These are phyloP conservation scores for Amanita molliuscula DNA, from an alignment of 768 basidiomycete species.

Conservation along the genomic window DNA sequence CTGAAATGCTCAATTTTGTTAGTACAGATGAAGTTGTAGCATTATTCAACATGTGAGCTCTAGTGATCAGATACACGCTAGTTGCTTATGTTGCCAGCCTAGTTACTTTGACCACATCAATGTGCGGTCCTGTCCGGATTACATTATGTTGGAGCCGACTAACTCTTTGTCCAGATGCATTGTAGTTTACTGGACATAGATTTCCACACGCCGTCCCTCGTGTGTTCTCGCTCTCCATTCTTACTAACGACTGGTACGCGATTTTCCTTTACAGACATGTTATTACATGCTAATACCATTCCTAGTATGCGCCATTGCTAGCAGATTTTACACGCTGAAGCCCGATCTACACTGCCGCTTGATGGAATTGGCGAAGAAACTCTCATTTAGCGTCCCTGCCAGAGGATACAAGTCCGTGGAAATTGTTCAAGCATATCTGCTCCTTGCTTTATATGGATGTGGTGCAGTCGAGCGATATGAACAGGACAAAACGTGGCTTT, in stretches of 20 bases:
- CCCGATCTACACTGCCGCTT: constrained; percentile 76
- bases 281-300: constrained; percentile 4
- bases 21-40: constrained; percentile 83
- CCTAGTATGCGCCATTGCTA: constrained; percentile 89
- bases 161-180: constrained; percentile 43
- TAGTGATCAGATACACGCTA: constrained; percentile 6
- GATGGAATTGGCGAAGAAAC: constrained; percentile 73
- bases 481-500: constrained; percentile 89
- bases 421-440: constrained; percentile 90
- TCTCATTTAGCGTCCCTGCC: constrained; percentile 82
- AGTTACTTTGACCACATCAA: constrained; percentile 74
- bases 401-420: constrained; percentile 88
- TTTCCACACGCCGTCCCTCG: constrained; percentile 90
- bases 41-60: constrained; percentile 78
- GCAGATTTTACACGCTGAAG: constrained; percentile 77
- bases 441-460: constrained; percentile 84
- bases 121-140: constrained; percentile 28
- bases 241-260: constrained; percentile 81
- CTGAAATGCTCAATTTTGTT: constrained; percentile 88
- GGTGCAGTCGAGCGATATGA: constrained; percentile 96
- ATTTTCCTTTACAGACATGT: constrained; percentile 2
- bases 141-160: constrained; percentile 9
- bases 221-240: constrained; percentile 92
- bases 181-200: constrained; percentile 73
- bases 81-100: constrained; percentile 10